A percentile compares a stretch with the other conserved stretches of the same genome.
These are phyloP conservation scores for Parastagonospora nodorum DNA, from an alignment of 2,329 filamentous ascomycete genomes.

Conservation along the genomic window DNA sequence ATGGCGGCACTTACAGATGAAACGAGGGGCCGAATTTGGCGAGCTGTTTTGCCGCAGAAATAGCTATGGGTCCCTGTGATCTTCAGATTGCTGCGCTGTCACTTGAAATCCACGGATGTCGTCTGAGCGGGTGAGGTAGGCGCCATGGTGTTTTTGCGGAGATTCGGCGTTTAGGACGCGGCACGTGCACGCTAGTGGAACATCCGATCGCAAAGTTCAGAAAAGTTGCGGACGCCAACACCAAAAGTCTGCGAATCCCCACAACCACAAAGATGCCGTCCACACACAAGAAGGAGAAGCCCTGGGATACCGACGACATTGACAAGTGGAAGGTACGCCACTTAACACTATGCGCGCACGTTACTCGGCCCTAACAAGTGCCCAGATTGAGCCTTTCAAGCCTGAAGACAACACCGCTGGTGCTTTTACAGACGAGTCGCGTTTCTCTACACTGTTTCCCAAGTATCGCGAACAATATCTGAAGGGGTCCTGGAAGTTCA, in stretches of 20 bases:
- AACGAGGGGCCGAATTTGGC: no score
- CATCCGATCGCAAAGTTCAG: background rate
- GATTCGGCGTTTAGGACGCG: no score
- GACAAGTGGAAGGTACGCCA: slow-evolving; percentile 84
- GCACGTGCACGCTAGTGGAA: no score
- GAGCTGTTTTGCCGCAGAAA: no score
- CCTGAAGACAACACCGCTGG: slow-evolving; percentile 83
- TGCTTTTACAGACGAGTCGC: slow-evolving; percentile 89
- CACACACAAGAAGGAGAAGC: slow-evolving; percentile 76
- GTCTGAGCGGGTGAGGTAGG: no score
- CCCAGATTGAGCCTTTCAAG: slow-evolving; percentile 78
- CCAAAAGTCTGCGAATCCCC: background rate
- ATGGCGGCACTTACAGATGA: no score
- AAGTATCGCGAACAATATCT: slow-evolving; percentile 96
- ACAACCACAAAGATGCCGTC: slow-evolving; percentile 70
- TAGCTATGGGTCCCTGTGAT: no score
- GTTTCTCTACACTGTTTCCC: slow-evolving; percentile 84
- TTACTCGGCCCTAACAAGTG: slow-evolving; percentile 3
- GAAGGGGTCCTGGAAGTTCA: slow-evolving; percentile 88
- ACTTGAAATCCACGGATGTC: no score
- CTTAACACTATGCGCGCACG: background rate
- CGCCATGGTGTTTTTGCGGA: no score
- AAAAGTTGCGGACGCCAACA: background rate
- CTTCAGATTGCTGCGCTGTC: no score
- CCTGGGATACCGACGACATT: slow-evolving; percentile 91